A percentile compares a stretch with the other conserved stretches of the same genome.
phyloP scores from a whole-genome alignment of 164 flowering plant genomes.

The Nelumbo lutea region DNA sequence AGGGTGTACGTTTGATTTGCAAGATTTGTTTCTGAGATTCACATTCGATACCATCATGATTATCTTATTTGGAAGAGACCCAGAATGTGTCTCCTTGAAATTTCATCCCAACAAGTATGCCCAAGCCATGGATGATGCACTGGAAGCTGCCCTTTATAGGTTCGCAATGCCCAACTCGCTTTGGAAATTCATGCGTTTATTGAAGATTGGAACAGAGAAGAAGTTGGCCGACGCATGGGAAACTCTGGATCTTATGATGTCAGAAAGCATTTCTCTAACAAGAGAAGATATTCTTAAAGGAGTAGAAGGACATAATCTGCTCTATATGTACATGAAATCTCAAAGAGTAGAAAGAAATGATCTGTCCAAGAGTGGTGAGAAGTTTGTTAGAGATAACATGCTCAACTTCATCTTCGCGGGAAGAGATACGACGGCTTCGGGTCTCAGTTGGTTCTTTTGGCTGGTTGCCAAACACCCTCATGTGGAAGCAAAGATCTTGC shows the following conservation, averaged over 20 bases:
- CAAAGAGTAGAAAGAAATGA: no score
- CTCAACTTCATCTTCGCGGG: slow-evolving; percentile 31
- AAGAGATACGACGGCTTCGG: slow-evolving; percentile 28
- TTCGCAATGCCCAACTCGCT: slow-evolving; percentile 23
- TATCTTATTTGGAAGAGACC: slow-evolving; percentile 20
- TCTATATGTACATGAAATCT: slow-evolving; percentile 10
- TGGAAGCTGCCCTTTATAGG: slow-evolving; percentile 22
- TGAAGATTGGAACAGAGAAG: slow-evolving; percentile 22
- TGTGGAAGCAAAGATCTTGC: slow-evolving; percentile 27
- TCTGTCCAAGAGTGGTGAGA: slow-evolving; percentile 2
- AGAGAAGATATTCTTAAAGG: neutral
- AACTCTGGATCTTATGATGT: slow-evolving; percentile 12
- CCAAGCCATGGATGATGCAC: slow-evolving; percentile 28
- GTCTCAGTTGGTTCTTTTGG: slow-evolving; percentile 44
- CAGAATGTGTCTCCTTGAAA: slow-evolving; percentile 8
- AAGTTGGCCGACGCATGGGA: slow-evolving; percentile 7
- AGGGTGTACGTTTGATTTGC: slow-evolving; percentile 28
- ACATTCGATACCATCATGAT: slow-evolving; percentile 28
- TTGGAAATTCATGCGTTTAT: slow-evolving; percentile 35
- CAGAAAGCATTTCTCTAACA: slow-evolving; percentile 1
- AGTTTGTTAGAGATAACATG: slow-evolving; percentile 27
- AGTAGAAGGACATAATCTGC: slow-evolving; percentile 10
- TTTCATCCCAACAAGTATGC: slow-evolving; percentile 16
- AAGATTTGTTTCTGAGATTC: slow-evolving; percentile 35
- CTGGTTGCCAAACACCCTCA: slow-evolving; percentile 21